Percentiles rank a stretch among this genome's conserved stretches.
Evolutionary conservation across 768 basidiomycete genomes (phyloP).

Genomic region (Lactarius quietus): DNA sequence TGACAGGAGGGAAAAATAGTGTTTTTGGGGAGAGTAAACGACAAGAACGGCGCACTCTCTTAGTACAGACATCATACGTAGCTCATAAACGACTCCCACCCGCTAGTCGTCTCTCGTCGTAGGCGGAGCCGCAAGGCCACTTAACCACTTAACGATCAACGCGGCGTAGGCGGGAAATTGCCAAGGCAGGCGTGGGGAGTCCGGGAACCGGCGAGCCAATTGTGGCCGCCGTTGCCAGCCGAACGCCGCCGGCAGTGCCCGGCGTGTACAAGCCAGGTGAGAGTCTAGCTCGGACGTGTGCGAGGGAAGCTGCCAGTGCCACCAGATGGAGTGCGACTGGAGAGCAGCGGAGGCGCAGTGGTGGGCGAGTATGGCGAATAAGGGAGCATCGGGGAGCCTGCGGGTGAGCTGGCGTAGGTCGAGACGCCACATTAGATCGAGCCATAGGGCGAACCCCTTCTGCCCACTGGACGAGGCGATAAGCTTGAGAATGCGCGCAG

Average conservation of each 20-base stretch:
- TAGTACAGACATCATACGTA: neutral
- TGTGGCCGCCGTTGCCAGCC: slow-evolving; percentile 29
- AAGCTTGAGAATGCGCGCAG: no score
- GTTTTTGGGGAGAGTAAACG: neutral
- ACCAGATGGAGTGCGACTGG: neutral
- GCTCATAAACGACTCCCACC: neutral
- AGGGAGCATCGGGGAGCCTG: no score
- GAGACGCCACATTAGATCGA: no score
- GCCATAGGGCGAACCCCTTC: no score
- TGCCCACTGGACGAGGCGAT: no score
- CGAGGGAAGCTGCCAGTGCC: neutral
- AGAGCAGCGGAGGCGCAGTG: slow-evolving; percentile 2
- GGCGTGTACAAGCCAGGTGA: slow-evolving; percentile 15
- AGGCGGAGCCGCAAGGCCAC: no score
- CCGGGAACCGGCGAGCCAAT: slow-evolving; percentile 27
- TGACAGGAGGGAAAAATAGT: neutral
- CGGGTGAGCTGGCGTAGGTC: no score
- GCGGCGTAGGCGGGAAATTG: slow-evolving; percentile 33
- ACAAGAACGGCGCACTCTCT: neutral
- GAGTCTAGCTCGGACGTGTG: slow-evolving; percentile 12
- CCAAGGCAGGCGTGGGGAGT: slow-evolving; percentile 24
- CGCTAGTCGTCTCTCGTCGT: neutral
- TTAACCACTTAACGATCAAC: no score
- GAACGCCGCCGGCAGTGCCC: neutral
- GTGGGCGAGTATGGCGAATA: slow-evolving; percentile 32